phyloP scores from a whole-genome alignment of 331 rosid species.

The Stylosanthes scabra region DNA sequence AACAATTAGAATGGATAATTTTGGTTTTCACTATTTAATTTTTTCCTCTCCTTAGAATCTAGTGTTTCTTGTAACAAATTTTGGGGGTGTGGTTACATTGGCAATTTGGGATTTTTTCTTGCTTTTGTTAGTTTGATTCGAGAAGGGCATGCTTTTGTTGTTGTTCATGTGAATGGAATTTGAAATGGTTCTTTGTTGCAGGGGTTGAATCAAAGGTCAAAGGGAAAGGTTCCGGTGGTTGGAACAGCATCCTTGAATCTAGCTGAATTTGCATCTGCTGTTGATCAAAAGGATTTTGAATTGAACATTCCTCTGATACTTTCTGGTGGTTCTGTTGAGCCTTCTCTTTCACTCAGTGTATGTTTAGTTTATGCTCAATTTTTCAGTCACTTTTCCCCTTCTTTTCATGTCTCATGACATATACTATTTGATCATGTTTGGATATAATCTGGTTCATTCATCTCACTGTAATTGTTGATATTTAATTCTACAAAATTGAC shows the following conservation, averaged over 20 bases:
- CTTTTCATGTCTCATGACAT: neutral
- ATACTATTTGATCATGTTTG: neutral
- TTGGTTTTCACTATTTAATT: neutral
- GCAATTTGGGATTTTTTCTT: neutral
- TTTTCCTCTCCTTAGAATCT: neutral
- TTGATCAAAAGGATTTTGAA: conserved; percentile 78
- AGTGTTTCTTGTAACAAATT: neutral
- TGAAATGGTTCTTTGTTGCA: conserved; percentile 41
- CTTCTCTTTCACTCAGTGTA: conserved; percentile 74
- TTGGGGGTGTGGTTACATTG: neutral
- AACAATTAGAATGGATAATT: neutral
- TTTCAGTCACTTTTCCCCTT: neutral
- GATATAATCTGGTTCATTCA: neutral
- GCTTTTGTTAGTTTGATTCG: neutral
- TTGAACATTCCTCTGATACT: conserved; percentile 69
- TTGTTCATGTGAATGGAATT: conserved; percentile 9
- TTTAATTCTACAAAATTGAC: conserved; percentile 9
- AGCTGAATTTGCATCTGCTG: conserved; percentile 74
- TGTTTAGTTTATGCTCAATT: conserved; percentile 43
- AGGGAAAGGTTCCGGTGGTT: conserved; percentile 70
- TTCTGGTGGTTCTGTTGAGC: conserved; percentile 56
- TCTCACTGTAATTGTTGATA: neutral
- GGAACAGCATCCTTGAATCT: conserved; percentile 88
- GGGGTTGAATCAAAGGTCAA: conserved; percentile 83
- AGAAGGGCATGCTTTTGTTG: neutral